These are phyloP conservation scores for Fragaria nilgerrensis DNA, from an alignment of 306 rosid species.

Conservation along the genomic window DNA sequence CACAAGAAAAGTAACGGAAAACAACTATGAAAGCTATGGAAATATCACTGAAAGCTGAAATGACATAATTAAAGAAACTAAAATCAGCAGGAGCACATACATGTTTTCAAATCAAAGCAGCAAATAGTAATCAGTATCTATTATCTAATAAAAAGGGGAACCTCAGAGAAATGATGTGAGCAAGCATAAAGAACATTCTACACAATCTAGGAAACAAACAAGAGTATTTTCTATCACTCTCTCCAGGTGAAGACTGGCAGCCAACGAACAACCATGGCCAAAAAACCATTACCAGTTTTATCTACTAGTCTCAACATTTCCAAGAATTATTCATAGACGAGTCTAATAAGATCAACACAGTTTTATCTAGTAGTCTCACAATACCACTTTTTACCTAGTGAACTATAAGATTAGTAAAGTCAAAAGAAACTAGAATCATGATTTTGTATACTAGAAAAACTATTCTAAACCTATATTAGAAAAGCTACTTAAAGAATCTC, in stretches of 20 bases:
- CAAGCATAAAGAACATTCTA: neutral
- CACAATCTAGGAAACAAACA: neutral
- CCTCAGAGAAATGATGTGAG: neutral
- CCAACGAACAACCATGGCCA: neutral
- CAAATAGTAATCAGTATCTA: neutral
- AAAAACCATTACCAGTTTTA: neutral
- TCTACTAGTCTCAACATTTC: neutral
- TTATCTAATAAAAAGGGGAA: neutral
- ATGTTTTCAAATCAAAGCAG: neutral
- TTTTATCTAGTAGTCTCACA: neutral
- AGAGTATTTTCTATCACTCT: neutral
- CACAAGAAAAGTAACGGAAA: neutral
- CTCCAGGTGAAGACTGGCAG: neutral
- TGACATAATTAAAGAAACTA: neutral
- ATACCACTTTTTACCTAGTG: neutral
- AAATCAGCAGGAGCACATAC: neutral
- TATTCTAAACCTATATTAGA: neutral
- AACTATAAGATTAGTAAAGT: neutral
- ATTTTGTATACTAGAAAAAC: neutral
- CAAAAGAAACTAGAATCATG: neutral
- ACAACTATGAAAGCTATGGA: neutral
- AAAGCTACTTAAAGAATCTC: neutral
- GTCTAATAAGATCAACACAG: neutral
- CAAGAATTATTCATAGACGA: neutral
- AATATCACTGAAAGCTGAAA: neutral